Base-by-base conservation (phyloP, 352 stramenopile species). In the Aphanomyces invadans region DNA sequence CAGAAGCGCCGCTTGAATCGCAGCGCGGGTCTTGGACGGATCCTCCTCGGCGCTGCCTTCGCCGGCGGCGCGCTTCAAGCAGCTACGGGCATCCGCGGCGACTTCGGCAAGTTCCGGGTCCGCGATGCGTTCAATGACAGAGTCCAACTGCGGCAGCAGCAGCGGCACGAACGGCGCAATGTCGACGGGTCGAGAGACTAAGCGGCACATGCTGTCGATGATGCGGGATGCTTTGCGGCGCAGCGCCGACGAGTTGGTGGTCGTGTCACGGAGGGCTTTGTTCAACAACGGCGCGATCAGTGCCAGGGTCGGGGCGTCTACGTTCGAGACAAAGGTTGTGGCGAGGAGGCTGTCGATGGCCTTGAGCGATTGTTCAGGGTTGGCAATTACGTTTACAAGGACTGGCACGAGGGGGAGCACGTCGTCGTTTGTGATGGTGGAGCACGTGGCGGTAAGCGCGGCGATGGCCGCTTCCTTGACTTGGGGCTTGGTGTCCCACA, bases 401-500 rank as follows among this genome's bases (percentile, higher is more conserved):
- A 83, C 79, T 19, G 92, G 89, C 53, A 97, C 90, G 31, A 95
- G 80, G 23, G 86, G 86, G 71, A 86, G 72, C 10, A 97, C 79
- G 71, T 98, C 92, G 46, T 89, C 85, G 69, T 98, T 98, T 48
- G 69, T 77, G 71, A 96, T 97, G 52, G 90, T 93, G 44, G 85
- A 77, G 72, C 89, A 97, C 45, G 92, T 85, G 10, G 78, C 80
- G 31, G 88, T 87, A 2, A 97, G 73, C 23, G 87, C 76, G 10
- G 75, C 69, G 11, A 84, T 74, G 31, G 90, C 79, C 4, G 83
- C 81, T 44, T 90, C 86, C 56, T 92, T 89, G 3, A 97, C 92
- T 75, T 98, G 88, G 38, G 89, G 84, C 74, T 97, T 97, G 19
- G 92, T 98, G 75, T 98, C 92, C 88, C 89, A 98, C 21, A 97